Percentiles rank a stretch among this genome's conserved stretches.
Evolutionary conservation across 352 stramenopile species (phyloP).

Genomic region (Aphanomyces euteiches): DNA sequence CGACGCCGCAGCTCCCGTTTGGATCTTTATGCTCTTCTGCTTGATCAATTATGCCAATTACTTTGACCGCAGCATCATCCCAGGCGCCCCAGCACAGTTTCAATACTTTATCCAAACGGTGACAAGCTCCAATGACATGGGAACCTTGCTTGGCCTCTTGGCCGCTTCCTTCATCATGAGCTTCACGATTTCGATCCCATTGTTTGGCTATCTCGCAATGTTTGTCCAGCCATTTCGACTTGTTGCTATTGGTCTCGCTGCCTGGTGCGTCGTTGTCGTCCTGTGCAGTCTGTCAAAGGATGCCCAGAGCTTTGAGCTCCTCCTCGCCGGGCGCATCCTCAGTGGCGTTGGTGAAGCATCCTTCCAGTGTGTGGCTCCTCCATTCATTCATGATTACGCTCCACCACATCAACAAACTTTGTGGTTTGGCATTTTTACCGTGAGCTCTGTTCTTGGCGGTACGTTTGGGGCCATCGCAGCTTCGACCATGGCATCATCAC

Average conservation of each 20-base stretch:
- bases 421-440: slow-evolving; percentile 57
- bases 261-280: slow-evolving; percentile 54
- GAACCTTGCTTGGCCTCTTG: slow-evolving; percentile 23
- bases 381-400: slow-evolving; percentile 63
- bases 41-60: slow-evolving; percentile 26
- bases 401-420: slow-evolving; percentile 36
- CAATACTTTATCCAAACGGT: slow-evolving; percentile 21
- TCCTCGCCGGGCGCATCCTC: slow-evolving; percentile 52
- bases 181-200: slow-evolving; percentile 29
- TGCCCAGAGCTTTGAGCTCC: slow-evolving; percentile 45
- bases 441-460: not conserved
- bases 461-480: not conserved
- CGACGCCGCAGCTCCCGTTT: not conserved
- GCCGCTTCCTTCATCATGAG: slow-evolving; percentile 9
- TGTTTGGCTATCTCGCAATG: slow-evolving; percentile 55
- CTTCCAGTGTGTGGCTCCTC: slow-evolving; percentile 54
- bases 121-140: slow-evolving; percentile 13
- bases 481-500: not conserved
- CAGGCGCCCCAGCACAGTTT: slow-evolving; percentile 24
- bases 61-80: slow-evolving; percentile 27
- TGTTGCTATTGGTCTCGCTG: slow-evolving; percentile 42
- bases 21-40: slow-evolving; percentile 9
- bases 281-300: slow-evolving; percentile 41
- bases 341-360: slow-evolving; percentile 54
- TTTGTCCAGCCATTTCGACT: slow-evolving; percentile 52